phyloP scores from a whole-genome alignment of 148 eudicot genomes.

The Chenopodium berlandieri region DNA sequence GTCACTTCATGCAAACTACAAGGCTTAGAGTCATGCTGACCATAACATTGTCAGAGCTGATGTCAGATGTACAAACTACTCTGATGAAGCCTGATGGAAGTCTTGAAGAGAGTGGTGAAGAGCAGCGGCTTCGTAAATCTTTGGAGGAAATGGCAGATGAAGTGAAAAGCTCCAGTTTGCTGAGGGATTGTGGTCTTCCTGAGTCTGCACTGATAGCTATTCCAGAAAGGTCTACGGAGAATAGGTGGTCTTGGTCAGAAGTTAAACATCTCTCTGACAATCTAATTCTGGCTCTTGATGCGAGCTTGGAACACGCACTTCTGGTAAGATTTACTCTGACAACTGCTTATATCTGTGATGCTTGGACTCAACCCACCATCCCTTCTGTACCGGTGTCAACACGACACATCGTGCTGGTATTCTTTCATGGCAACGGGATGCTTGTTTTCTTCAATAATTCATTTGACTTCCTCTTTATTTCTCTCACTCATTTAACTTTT shows the following conservation, averaged over 20 bases:
- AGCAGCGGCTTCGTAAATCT: slow-evolving; percentile 81
- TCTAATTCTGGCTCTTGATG: slow-evolving; percentile 88
- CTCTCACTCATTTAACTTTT: no score
- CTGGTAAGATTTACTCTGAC: slow-evolving; percentile 45
- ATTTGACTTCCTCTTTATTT: no score
- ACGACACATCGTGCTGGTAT: no score
- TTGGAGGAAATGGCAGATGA: slow-evolving; percentile 97
- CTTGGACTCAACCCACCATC: no score
- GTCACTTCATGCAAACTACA: slow-evolving; percentile 73
- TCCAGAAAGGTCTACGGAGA: slow-evolving; percentile 54
- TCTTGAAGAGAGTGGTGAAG: slow-evolving; percentile 98
- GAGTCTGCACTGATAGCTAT: slow-evolving; percentile 58
- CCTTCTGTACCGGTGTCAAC: no score
- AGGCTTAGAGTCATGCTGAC: slow-evolving; percentile 93
- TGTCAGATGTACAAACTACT: slow-evolving; percentile 98
- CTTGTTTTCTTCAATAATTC: no score
- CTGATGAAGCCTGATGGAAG: slow-evolving; percentile 97
- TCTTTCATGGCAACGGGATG: no score
- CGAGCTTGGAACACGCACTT: slow-evolving; percentile 94
- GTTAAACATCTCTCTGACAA: slow-evolving; percentile 70
- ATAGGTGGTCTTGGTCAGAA: slow-evolving; percentile 90
- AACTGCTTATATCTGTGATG: not conserved
- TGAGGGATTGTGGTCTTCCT: slow-evolving; percentile 78
- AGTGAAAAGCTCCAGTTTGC: slow-evolving; percentile 46
- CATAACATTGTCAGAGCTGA: slow-evolving; percentile 92